Evolutionary conservation across 2,329 filamentous ascomycete genomes (phyloP).

Genomic region (Sclerotinia glacialis): DNA sequence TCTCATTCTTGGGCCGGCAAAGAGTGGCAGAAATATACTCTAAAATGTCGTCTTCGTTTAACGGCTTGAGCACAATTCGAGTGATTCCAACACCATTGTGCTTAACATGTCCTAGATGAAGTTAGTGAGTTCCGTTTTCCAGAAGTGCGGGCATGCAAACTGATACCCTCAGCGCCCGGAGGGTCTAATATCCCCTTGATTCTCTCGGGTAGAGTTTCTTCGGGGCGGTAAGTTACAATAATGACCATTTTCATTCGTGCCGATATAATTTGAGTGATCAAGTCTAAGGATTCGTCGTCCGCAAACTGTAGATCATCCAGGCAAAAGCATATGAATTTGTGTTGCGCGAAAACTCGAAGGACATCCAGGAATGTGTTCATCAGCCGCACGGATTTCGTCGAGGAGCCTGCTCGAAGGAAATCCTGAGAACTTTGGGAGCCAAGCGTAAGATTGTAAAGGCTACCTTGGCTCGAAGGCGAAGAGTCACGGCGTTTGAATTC

Average conservation of each 20-base stretch:
- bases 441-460: constrained; percentile 34
- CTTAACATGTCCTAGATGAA: constrained; percentile 34
- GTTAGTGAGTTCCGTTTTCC: constrained; percentile 30
- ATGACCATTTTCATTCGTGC: constrained; percentile 70
- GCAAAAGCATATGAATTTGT: constrained; percentile 81
- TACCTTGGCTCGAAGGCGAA: constrained; percentile 31
- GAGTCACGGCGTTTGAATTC: constrained; percentile 34
- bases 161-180: constrained; percentile 51
- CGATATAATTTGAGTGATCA: constrained; percentile 76
- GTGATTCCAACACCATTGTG: constrained; percentile 59
- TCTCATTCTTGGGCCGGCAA: constrained; percentile 67
- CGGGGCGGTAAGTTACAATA: constrained; percentile 73
- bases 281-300: constrained; percentile 80
- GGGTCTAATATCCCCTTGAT: constrained; percentile 55
- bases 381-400: constrained; percentile 67
- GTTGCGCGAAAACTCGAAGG: constrained; percentile 72
- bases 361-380: constrained; percentile 89
- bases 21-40: constrained; percentile 81
- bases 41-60: constrained; percentile 76
- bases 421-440: constrained; percentile 56
- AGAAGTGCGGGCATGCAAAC: constrained; percentile 33
- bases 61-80: constrained; percentile 66
- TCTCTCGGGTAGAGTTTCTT: constrained; percentile 58
- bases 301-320: constrained; percentile 84
- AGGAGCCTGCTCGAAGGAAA: constrained; percentile 55